phyloP scores from a whole-genome alignment of 1,139 yeast genomes.

The Kodamaea anthophila region DNA sequence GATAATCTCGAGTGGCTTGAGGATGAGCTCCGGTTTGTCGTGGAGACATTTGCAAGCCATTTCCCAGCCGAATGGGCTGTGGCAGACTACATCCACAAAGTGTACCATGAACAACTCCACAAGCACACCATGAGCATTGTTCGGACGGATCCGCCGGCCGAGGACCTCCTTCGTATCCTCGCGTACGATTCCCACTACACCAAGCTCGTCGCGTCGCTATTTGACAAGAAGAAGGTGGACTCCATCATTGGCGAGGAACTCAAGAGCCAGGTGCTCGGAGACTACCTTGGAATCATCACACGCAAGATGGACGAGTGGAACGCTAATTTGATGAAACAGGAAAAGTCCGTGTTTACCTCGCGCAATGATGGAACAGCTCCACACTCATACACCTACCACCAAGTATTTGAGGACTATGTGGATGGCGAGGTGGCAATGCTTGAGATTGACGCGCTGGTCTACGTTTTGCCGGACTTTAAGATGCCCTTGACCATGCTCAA shows the following conservation, averaged over 20 bases:
- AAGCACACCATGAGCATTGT: conserved; percentile 56
- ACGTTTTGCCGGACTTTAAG: conserved; percentile 49
- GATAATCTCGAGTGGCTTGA: conserved; percentile 80
- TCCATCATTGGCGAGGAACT: conserved; percentile 68
- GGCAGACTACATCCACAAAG: conserved; percentile 53
- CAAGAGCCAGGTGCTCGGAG: conserved; percentile 56
- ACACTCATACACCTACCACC: conserved; percentile 43
- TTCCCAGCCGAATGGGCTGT: conserved; percentile 73
- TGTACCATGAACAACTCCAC: conserved; percentile 66
- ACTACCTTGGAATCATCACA: conserved; percentile 64
- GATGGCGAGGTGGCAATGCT: conserved; percentile 54
- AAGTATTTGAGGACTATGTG: conserved; percentile 38
- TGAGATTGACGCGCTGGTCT: conserved; percentile 66
- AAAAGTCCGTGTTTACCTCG: conserved; percentile 52
- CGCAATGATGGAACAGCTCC: conserved; percentile 58
- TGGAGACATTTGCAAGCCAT: conserved; percentile 50
- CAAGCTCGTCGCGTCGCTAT: conserved; percentile 28
- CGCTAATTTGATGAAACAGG: conserved; percentile 56
- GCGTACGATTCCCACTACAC: conserved; percentile 70
- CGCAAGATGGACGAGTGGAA: conserved; percentile 82
- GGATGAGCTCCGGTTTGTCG: conserved; percentile 66
- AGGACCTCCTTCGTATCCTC: conserved; percentile 55
- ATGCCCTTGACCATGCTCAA: conserved; percentile 68
- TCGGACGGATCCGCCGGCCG: conserved; percentile 68
- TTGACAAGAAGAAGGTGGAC: conserved; percentile 25